phyloP scores from a whole-genome alignment of 352 stramenopile genomes.

The Phytophthora citricola region DNA sequence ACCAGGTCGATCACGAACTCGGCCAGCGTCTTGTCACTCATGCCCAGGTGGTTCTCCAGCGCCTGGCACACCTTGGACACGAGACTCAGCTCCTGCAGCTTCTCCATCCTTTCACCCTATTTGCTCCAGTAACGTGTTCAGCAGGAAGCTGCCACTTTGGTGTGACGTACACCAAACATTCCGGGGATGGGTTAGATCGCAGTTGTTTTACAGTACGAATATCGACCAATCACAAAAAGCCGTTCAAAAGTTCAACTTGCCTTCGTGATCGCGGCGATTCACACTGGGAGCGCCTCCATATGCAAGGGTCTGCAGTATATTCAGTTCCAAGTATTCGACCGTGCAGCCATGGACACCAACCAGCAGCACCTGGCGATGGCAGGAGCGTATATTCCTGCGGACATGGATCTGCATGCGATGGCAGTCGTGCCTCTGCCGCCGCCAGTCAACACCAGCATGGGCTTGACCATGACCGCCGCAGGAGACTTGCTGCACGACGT shows the following conservation, averaged over 20 bases:
- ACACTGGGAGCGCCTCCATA: conserved; percentile 11
- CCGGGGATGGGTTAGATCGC: conserved; percentile 24
- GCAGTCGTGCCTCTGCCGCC: conserved; percentile 21
- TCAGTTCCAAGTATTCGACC: conserved; percentile 24
- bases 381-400: conserved; percentile 15
- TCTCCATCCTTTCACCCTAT: conserved; percentile 64
- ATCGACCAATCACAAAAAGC: conserved; percentile 11
- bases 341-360: conserved; percentile 28
- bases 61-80: conserved; percentile 90
- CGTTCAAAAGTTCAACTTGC: conserved; percentile 42
- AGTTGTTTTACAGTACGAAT: conserved; percentile 11
- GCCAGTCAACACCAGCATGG: conserved; percentile 21
- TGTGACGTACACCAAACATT: conserved; percentile 11
- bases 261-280: conserved; percentile 40
- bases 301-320: conserved; percentile 4
- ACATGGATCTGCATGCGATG: conserved; percentile 30
- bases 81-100: conserved; percentile 89
- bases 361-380: conserved; percentile 27
- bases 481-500: conserved; percentile 18
- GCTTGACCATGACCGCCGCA: conserved; percentile 24
- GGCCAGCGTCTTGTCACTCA: conserved; percentile 97
- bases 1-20: conserved; percentile 96
- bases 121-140: conserved; percentile 7
- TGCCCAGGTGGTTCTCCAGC: conserved; percentile 92
- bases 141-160: conserved; percentile 1